Percentiles rank a stretch among this genome's conserved stretches.
phyloP scores from a whole-genome alignment of 192 early-diverging fungal species.

The Backusella westeae region DNA sequence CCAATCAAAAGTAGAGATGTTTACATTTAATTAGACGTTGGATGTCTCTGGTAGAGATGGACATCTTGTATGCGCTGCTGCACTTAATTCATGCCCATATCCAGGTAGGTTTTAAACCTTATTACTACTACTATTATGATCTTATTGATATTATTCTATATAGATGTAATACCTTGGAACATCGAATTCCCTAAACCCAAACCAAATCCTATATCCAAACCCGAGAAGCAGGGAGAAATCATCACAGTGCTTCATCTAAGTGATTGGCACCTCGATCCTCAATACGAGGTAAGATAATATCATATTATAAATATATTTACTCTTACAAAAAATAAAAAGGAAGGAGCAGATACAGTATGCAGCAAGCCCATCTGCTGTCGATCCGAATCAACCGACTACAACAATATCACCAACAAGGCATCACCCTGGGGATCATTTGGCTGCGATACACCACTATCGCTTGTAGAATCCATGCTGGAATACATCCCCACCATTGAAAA shows the following conservation, averaged over 20 bases:
- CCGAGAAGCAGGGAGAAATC: background rate
- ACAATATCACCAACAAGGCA: constrained; percentile 30
- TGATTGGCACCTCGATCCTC: constrained; percentile 56
- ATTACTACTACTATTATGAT: background rate
- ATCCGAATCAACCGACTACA: constrained; percentile 30
- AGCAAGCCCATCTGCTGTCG: constrained; percentile 51
- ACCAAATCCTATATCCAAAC: constrained; percentile 36
- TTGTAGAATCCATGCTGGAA: constrained; percentile 43
- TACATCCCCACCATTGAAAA: constrained; percentile 39
- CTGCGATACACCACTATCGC: constrained; percentile 47
- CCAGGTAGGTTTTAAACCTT: constrained; percentile 22
- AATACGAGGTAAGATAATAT: constrained; percentile 30
- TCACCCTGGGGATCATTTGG: constrained; percentile 32
- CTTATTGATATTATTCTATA: background rate
- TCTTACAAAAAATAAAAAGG: background rate
- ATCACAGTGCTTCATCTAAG: constrained; percentile 45
- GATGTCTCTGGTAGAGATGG: constrained; percentile 40
- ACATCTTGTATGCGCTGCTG: constrained; percentile 44
- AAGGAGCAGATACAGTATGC: constrained; percentile 44
- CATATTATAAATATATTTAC: background rate
- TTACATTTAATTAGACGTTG: constrained; percentile 22
- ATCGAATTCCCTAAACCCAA: constrained; percentile 47
- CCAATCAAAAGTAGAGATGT: too few species aligned
- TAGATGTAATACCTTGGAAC: constrained; percentile 28
- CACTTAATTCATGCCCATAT: constrained; percentile 42